Evolutionary conservation across 2,329 filamentous ascomycete species (phyloP), one percentile per base, ranked within the genome.

Genomic region (Westerdykella ornata): DNA sequence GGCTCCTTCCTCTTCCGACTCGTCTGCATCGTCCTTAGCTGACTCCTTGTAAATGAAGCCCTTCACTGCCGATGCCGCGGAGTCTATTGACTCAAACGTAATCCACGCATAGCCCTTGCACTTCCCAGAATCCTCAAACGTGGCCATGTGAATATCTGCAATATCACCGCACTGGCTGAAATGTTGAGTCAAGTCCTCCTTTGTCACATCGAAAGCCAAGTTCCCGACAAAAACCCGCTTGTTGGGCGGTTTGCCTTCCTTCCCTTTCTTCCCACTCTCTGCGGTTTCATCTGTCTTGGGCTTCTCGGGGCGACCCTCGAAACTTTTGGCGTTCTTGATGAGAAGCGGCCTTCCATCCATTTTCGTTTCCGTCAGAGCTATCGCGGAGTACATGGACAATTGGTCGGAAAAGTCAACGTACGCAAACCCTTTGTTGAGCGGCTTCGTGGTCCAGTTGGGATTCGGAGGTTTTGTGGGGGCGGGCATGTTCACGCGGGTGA

Each of bases 51-150:
- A 80, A 45, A 88, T 76, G 56, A 85, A 96, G 1, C 90, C 90
- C 61, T 81, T 82, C 50, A 94, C 88, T 3, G 85, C 86, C 56
- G 76, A 77, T 37, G 82, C 78, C 0, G 88, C 88, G 0, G 84
- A 78, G 42, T 85, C 81, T 9, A 89, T 61, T 38, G 88, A 81
- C 60, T 83, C 82, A 67, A 97, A 98, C 47, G 86, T 86, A 46
- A 98, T 81, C 89, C 92, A 98, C 5, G 84, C 92, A 68, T 84
- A 98, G 14, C 92, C 94, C 71, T 97, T 97, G 73, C 92, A 98
- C 71, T 97, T 98, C 33, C 92, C 92, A 15, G 84, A 84, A 65
- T 98, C 94, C 66, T 97, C 87, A 61, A 98, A 98, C 0, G 89
- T 95, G 2, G 92, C 92, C 52, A 97, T 73, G 68, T 94, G 90